Percentiles rank a stretch among this genome's conserved stretches.
Conservation (phyloP, 2,329 filamentous ascomycete genomes). For the Bisporella sp. region DNA sequence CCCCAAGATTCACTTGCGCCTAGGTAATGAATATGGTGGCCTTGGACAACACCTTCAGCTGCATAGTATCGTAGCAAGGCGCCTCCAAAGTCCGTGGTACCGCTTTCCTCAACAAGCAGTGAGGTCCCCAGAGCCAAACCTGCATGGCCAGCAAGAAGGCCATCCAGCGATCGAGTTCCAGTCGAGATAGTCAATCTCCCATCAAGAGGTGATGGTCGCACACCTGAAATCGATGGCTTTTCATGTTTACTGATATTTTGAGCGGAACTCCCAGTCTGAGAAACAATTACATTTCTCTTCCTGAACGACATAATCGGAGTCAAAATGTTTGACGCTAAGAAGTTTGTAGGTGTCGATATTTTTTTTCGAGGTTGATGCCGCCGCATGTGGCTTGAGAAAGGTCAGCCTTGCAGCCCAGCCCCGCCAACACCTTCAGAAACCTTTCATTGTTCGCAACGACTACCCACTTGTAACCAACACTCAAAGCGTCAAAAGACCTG, state of each 20-base stretch:
- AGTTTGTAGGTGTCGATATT: not conserved
- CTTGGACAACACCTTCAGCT: constrained; percentile 86
- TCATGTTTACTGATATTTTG: constrained; percentile 14
- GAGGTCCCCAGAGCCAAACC: constrained; percentile 78
- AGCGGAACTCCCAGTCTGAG: constrained; percentile 15
- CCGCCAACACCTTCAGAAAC: not conserved
- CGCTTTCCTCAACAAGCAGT: constrained; percentile 77
- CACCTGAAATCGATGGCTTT: constrained; percentile 37
- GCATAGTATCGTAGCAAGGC: constrained; percentile 82
- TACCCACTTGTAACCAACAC: not conserved
- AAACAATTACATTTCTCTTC: constrained; percentile 56
- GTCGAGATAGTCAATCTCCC: constrained; percentile 87
- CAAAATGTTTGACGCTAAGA: not conserved
- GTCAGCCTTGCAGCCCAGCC: too few relatives aligned
- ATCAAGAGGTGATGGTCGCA: constrained; percentile 82
- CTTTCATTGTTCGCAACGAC: not conserved
- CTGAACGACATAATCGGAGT: constrained; percentile 53
- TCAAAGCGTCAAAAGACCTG: not conserved
- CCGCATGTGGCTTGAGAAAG: too few relatives aligned
- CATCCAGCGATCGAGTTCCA: constrained; percentile 79
- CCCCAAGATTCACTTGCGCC: constrained; percentile 76
- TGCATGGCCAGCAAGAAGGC: constrained; percentile 76
- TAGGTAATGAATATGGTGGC: constrained; percentile 80
- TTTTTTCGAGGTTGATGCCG: too few relatives aligned
- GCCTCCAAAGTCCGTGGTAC: constrained; percentile 90